Evolutionary conservation across 768 basidiomycete genomes (phyloP).

Genomic region (Crassisporium funariophilum): DNA sequence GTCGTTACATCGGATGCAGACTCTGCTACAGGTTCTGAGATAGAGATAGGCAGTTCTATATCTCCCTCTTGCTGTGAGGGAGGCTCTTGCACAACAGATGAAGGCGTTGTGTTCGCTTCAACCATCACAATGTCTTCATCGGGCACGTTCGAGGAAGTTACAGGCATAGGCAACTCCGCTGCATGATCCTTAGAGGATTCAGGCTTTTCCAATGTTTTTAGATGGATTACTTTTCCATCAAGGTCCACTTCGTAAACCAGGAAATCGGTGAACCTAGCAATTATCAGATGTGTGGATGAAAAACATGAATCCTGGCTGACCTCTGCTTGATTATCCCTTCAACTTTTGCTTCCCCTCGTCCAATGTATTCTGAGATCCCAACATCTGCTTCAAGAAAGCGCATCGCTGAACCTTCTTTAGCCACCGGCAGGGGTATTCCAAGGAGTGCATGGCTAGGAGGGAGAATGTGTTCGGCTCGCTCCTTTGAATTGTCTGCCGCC

Average conservation of each 20-base stretch:
- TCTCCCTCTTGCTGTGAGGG: slow-evolving; percentile 6
- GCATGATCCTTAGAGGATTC: slow-evolving; percentile 47
- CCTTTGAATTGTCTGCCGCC: no score
- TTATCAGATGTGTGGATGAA: not conserved
- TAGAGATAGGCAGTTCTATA: not conserved
- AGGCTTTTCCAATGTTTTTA: slow-evolving; percentile 80
- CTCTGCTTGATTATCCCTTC: slow-evolving; percentile 97
- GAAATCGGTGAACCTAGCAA: slow-evolving; percentile 90
- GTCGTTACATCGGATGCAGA: slow-evolving; percentile 5
- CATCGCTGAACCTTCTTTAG: slow-evolving; percentile 50
- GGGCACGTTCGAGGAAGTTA: not conserved
- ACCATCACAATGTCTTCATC: not conserved
- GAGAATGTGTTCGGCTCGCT: slow-evolving; percentile 40
- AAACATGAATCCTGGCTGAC: slow-evolving; percentile 41
- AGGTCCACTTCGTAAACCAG: slow-evolving; percentile 89
- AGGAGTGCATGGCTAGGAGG: slow-evolving; percentile 78
- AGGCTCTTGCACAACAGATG: slow-evolving; percentile 3
- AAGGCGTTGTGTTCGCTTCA: not conserved
- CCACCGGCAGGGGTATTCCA: slow-evolving; percentile 54
- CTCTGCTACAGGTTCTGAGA: not conserved
- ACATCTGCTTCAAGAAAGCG: slow-evolving; percentile 80
- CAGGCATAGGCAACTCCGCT: slow-evolving; percentile 10
- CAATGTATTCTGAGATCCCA: slow-evolving; percentile 88
- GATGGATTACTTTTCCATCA: slow-evolving; percentile 75
- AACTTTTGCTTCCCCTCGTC: slow-evolving; percentile 67